These are phyloP conservation scores for Mortierella polycephala DNA, from an alignment of 371 early-diverging fungal genomes.

Conservation along the genomic window DNA sequence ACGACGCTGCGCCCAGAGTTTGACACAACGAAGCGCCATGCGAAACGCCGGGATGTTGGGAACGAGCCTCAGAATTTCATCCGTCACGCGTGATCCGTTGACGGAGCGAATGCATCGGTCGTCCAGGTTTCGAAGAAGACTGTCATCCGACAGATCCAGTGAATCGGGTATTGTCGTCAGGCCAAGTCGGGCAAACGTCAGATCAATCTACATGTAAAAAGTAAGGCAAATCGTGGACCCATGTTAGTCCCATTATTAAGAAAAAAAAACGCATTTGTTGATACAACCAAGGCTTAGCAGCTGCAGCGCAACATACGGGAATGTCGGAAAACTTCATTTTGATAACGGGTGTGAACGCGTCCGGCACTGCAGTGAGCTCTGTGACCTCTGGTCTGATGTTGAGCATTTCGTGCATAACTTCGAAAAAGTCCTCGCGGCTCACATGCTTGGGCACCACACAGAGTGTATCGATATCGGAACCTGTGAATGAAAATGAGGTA, in stretches of 20 bases:
- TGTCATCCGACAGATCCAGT: slow-evolving; percentile 90
- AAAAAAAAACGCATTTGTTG: too few relatives aligned
- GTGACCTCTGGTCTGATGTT: slow-evolving; percentile 85
- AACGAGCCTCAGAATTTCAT: slow-evolving; percentile 96
- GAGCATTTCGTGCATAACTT: slow-evolving; percentile 89
- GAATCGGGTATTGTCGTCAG: slow-evolving; percentile 85
- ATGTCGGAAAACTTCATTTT: slow-evolving; percentile 94
- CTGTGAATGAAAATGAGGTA: slow-evolving; percentile 51
- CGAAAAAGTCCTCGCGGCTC: slow-evolving; percentile 95
- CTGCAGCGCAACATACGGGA: slow-evolving; percentile 64
- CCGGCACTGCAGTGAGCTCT: slow-evolving; percentile 91
- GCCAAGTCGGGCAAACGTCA: slow-evolving; percentile 93
- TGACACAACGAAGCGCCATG: slow-evolving; percentile 94
- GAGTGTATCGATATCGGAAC: slow-evolving; percentile 99
- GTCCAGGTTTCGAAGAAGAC: slow-evolving; percentile 91
- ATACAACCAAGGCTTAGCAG: too few relatives aligned
- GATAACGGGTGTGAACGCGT: slow-evolving; percentile 99
- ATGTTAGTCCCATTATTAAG: too few relatives aligned
- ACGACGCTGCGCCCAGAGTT: slow-evolving; percentile 98
- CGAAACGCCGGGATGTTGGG: slow-evolving; percentile 94
- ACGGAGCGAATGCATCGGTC: slow-evolving; percentile 94
- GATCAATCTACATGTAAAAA: slow-evolving; percentile 87
- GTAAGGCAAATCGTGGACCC: not conserved
- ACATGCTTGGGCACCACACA: slow-evolving; percentile 98
- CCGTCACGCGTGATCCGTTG: slow-evolving; percentile 99